phyloP scores from a whole-genome alignment of 495 filamentous ascomycete genomes.

The Trichoderma orchidacearum region DNA sequence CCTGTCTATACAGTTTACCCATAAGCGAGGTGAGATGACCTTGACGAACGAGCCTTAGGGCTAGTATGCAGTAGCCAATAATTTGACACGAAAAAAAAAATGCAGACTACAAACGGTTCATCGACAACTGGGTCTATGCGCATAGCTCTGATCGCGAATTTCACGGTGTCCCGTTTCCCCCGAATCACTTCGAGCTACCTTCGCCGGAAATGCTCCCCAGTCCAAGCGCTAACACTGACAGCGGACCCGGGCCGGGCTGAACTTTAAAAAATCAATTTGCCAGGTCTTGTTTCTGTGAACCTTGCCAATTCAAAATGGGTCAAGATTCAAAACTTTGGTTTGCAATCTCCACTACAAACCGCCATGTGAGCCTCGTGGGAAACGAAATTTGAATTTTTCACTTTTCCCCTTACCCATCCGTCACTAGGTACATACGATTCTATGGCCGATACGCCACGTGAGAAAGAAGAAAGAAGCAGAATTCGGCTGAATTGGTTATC shows the following conservation, averaged over 20 bases:
- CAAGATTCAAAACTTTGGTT: too few species aligned
- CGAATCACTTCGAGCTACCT: conserved; percentile 14
- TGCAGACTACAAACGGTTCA: conserved; percentile 16
- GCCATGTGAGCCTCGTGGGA: too few species aligned
- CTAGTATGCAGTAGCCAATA: background rate
- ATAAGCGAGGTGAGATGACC: conserved; percentile 10
- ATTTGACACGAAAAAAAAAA: background rate
- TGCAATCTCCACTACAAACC: too few species aligned
- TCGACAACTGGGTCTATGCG: conserved; percentile 14
- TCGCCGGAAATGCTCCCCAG: conserved; percentile 15
- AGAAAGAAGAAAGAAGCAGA: too few species aligned
- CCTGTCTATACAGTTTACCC: conserved; percentile 19
- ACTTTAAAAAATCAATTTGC: too few species aligned
- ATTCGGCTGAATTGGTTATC: background rate
- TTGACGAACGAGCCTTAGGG: too few species aligned
- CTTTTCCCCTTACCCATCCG: background rate
- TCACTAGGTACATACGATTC: background rate
- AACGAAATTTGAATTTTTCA: background rate
- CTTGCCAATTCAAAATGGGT: too few species aligned
- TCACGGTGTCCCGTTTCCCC: conserved; percentile 12
- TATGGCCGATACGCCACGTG: background rate
- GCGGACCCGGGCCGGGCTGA: too few species aligned
- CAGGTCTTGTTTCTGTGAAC: too few species aligned
- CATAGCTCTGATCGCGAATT: conserved; percentile 16
- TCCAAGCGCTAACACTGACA: background rate